Base-by-base conservation (phyloP, 192 early-diverging fungal species). In the Umbelopsis sp. region DNA sequence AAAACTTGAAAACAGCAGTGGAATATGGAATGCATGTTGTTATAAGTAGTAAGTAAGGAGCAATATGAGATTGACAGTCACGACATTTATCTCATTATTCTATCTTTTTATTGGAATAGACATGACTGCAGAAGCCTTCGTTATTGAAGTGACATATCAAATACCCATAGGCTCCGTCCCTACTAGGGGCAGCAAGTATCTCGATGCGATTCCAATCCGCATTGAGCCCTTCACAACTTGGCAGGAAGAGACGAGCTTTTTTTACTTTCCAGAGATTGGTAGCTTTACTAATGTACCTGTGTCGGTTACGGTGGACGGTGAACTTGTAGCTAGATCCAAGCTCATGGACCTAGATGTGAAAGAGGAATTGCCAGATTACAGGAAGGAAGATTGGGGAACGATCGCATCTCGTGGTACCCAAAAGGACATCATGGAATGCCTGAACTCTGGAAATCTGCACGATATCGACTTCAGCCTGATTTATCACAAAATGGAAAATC, bases 251-350 rank as follows among this genome's bases (percentile, higher is more conserved):
- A 53, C 67, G 21, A 68, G 70, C 25, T 52, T 47, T 15, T 85
- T 85, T 44, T 85, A 85, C 46, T 85, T 85, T 69, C 84, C 84
- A n/a, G 66, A 67, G n/a, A 70, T 68, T 15, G 84, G 84, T 8
- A 58, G 74, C 15, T 85, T 72, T 48, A 47, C 52, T 1, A 66
- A 80, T 23, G 70, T 80, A 25, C 76, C 84, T 22, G 71, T 78
- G 6, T 73, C 77, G n/a, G 58, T 81, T 20, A 75, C 78, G 3
- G 55, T 61, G 7, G 27, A n/a, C 16, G 67, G 67, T 3, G 67
- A 64, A 16, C 52, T 45, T 41, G 46, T 58, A 0, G 67, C 67
- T 35, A 49, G 41, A 4, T 69, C 67, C 3, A 47, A 49, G 33
- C 7, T 52, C 13, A 69, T 48, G 15, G 51, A 49, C 6, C 21